Percentiles rank a stretch among this genome's conserved stretches.
These are phyloP conservation scores for Baorangia bicolor DNA, from an alignment of 768 basidiomycete genomes.

Conservation along the genomic window DNA sequence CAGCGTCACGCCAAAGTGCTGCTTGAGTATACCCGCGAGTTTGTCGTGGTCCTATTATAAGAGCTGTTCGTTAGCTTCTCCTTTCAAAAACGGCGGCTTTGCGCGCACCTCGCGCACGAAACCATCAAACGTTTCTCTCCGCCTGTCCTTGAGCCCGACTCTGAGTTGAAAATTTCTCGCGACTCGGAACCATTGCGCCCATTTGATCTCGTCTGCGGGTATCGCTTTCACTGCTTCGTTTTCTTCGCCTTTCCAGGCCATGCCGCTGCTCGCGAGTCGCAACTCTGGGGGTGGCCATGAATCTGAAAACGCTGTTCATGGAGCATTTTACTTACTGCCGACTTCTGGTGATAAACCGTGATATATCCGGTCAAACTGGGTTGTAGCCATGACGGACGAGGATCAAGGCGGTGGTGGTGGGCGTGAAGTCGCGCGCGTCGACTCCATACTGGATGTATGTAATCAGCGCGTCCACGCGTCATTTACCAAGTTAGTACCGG, in stretches of 20 bases:
- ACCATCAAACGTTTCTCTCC: constrained; percentile 87
- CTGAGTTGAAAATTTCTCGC: constrained; percentile 91
- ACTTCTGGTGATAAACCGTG: constrained; percentile 67
- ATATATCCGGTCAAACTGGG: constrained; percentile 86
- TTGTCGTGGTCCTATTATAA: constrained; percentile 80
- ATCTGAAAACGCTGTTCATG: neutral
- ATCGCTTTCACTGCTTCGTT: constrained; percentile 62
- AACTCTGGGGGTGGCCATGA: constrained; percentile 53
- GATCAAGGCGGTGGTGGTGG: constrained; percentile 7
- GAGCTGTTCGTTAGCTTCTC: neutral
- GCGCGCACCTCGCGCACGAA: constrained; percentile 78
- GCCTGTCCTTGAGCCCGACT: constrained; percentile 74
- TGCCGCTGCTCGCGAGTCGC: constrained; percentile 84
- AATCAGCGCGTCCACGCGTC: constrained; percentile 21
- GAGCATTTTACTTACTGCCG: constrained; percentile 66
- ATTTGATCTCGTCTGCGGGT: constrained; percentile 73
- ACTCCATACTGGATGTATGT: constrained; percentile 6
- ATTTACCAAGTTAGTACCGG: neutral
- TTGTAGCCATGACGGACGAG: constrained; percentile 49
- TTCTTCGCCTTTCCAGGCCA: constrained; percentile 91
- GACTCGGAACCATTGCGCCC: constrained; percentile 89
- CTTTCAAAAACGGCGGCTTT: neutral
- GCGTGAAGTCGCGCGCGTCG: constrained; percentile 34
- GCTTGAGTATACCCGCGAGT: constrained; percentile 76
- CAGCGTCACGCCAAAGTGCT: constrained; percentile 80